Conservation (phyloP, 352 stramenopile species). For the Phytophthora idaei region DNA sequence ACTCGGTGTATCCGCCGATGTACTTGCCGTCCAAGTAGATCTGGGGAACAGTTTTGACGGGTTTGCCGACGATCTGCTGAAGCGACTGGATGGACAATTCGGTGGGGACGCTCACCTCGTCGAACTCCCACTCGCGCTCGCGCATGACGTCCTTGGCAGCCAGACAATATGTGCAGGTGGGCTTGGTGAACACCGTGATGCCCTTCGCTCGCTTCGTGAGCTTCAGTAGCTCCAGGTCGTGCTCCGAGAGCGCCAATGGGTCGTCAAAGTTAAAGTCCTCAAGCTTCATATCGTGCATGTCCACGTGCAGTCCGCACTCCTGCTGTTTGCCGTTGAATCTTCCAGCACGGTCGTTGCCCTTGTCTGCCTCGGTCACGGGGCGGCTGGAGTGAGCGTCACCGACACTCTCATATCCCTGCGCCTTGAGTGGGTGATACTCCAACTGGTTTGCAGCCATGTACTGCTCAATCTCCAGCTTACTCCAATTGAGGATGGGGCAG, state of each 20-base stretch:
- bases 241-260: slow-evolving; percentile 49
- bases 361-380: slow-evolving; percentile 67
- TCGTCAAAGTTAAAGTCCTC: slow-evolving; percentile 58
- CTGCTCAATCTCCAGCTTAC: slow-evolving; percentile 71
- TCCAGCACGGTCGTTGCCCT: slow-evolving; percentile 73
- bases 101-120: slow-evolving; percentile 65
- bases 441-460: slow-evolving; percentile 76
- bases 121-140: slow-evolving; percentile 60
- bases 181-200: slow-evolving; percentile 75
- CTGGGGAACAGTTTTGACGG: slow-evolving; percentile 79
- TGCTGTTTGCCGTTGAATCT: slow-evolving; percentile 83
- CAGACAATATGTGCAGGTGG: slow-evolving; percentile 78
- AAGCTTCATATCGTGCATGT: slow-evolving; percentile 68
- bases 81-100: slow-evolving; percentile 64
- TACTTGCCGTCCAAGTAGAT: slow-evolving; percentile 83
- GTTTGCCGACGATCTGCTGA: slow-evolving; percentile 58
- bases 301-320: slow-evolving; percentile 85
- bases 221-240: slow-evolving; percentile 47
- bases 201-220: slow-evolving; percentile 54
- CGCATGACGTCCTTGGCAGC: slow-evolving; percentile 66
- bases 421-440: slow-evolving; percentile 87
- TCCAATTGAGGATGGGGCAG: slow-evolving; percentile 86
- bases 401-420: slow-evolving; percentile 80
- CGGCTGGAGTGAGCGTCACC: slow-evolving; percentile 86
- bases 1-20: slow-evolving; percentile 80